Conservation (phyloP, 1,284 basidiomycete species). For the Cryptococcus hybrid region DNA sequence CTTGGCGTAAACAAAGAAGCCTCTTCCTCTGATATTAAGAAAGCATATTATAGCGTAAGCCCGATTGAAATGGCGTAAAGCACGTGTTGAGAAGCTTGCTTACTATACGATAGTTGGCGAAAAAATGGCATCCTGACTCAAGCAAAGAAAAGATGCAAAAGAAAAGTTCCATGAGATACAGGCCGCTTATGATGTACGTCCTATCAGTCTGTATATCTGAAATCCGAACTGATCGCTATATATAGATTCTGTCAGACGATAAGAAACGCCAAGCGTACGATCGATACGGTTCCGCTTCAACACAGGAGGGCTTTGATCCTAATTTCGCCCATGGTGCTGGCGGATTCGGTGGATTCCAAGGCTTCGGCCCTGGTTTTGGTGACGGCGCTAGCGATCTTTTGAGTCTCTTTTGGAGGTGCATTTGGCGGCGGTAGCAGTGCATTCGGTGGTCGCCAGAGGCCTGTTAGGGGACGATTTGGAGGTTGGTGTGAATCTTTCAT, state of each 20-base stretch:
- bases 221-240: slow-evolving; percentile 1
- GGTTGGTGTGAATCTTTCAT: slow-evolving; percentile 70
- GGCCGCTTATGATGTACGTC: slow-evolving; percentile 90
- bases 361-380: slow-evolving; percentile 67
- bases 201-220: neutral
- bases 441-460: slow-evolving; percentile 55
- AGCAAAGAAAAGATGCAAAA: slow-evolving; percentile 87
- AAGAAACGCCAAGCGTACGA: slow-evolving; percentile 93
- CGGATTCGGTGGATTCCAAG: slow-evolving; percentile 64
- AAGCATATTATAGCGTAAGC: slow-evolving; percentile 84
- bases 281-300: slow-evolving; percentile 90
- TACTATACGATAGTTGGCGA: slow-evolving; percentile 67
- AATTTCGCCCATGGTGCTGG: slow-evolving; percentile 65
- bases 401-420: slow-evolving; percentile 75
- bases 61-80: neutral
- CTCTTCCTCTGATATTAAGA: slow-evolving; percentile 87
- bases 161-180: slow-evolving; percentile 97
- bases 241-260: slow-evolving; percentile 84
- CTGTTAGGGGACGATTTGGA: slow-evolving; percentile 72
- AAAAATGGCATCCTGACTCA: slow-evolving; percentile 97
- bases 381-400: slow-evolving; percentile 65
- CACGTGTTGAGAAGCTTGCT: neutral
- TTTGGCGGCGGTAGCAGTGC: slow-evolving; percentile 54
- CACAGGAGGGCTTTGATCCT: slow-evolving; percentile 90
- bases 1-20: slow-evolving; percentile 87